phyloP scores from a whole-genome alignment of 495 filamentous ascomycete genomes.

The Aspergillus campestris region DNA sequence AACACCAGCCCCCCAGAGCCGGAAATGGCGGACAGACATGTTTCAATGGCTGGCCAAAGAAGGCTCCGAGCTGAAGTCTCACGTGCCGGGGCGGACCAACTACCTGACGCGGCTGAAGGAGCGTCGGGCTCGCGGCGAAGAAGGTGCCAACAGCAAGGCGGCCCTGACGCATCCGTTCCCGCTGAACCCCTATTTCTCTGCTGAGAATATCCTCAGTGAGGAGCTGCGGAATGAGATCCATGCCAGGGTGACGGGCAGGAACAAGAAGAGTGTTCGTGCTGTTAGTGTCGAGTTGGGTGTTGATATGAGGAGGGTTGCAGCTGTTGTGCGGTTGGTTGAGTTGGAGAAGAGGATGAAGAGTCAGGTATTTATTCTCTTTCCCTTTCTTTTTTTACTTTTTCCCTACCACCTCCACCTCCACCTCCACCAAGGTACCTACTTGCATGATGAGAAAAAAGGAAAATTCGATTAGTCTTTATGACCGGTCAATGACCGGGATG shows the following conservation, averaged over 20 bases:
- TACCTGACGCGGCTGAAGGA: constrained; percentile 46
- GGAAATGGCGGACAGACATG: constrained; percentile 46
- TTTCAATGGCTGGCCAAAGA: constrained; percentile 58
- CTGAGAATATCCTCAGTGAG: constrained; percentile 68
- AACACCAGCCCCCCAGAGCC: constrained; percentile 33
- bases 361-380: constrained; percentile 47
- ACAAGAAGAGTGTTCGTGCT: constrained; percentile 61
- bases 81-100: constrained; percentile 52
- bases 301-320: constrained; percentile 79
- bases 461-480: constrained; percentile 99
- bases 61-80: constrained; percentile 47
- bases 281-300: constrained; percentile 73
- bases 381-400: not conserved
- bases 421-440: no score
- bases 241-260: constrained; percentile 43
- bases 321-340: constrained; percentile 79
- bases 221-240: constrained; percentile 69
- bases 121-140: constrained; percentile 13
- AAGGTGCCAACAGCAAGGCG: constrained; percentile 12
- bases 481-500: constrained; percentile 51
- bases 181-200: constrained; percentile 60
- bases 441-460: constrained; percentile 61
- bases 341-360: constrained; percentile 70
- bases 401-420: constrained; percentile 8
- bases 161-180: constrained; percentile 54